A percentile compares a stretch with the other conserved stretches of the same genome.
These are phyloP conservation scores for Phoenix dactylifera DNA, from an alignment of 176 grass and related monocot species.

Conservation along the genomic window DNA sequence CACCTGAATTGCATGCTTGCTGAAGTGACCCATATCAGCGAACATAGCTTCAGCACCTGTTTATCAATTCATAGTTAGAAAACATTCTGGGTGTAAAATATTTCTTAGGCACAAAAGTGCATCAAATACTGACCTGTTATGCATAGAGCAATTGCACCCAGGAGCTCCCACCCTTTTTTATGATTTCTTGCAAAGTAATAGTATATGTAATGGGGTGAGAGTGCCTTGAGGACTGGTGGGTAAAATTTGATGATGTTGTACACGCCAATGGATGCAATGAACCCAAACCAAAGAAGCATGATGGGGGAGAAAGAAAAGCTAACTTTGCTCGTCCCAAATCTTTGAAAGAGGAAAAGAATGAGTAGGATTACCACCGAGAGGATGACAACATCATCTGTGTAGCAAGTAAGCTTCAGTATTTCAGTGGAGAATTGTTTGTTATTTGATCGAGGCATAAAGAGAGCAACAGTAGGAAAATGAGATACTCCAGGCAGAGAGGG, in stretches of 20 bases:
- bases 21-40: slow-evolving; percentile 81
- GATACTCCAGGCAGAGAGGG: too few species aligned
- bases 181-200: slow-evolving; percentile 50
- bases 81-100: not conserved
- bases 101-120: not conserved
- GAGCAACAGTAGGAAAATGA: too few species aligned
- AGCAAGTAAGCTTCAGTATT: slow-evolving; percentile 17
- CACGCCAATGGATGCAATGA: slow-evolving; percentile 38
- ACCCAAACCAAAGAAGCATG: slow-evolving; percentile 57
- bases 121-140: slow-evolving; percentile 44
- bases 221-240: slow-evolving; percentile 50
- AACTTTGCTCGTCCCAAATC: slow-evolving; percentile 64
- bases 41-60: slow-evolving; percentile 90
- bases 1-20: slow-evolving; percentile 13
- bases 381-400: slow-evolving; percentile 53
- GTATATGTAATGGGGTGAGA: slow-evolving; percentile 48
- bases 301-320: slow-evolving; percentile 72
- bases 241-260: slow-evolving; percentile 72
- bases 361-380: slow-evolving; percentile 54
- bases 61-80: not conserved
- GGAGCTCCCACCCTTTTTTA: slow-evolving; percentile 47
- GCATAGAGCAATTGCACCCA: slow-evolving; percentile 58
- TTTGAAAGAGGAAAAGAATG: slow-evolving; percentile 50
- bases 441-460: too few species aligned
- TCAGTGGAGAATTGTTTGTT: too few species aligned